Base-by-base conservation (phyloP, 129 eudicot genomes). In the Lonicera japonica region DNA sequence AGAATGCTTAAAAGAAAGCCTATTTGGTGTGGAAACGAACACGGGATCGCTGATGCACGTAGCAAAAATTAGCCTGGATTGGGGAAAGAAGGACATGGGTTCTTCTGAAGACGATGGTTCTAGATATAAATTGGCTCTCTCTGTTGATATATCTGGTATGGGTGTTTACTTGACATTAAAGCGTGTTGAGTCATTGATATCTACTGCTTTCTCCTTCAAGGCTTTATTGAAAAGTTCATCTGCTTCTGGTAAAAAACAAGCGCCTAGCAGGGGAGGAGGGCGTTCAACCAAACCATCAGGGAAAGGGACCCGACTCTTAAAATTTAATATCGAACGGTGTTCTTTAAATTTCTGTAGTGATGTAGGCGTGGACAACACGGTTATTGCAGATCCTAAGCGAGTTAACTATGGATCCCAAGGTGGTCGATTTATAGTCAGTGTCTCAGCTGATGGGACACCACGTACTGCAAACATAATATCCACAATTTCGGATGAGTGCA, bases 391-490 rank as follows among this genome's bases (percentile, higher is more conserved):
- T 64, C 95, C 96, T n/a, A 92, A 92, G 70, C 78, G 84, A 54
- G 95, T 85, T 50, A 92, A 87, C 74, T 92, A 85, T 63, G 99
- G 99, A 68, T 82, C 99, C 29, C 99, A 92, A 80, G 99, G 96
- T 64, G 99, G 99, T 51, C 82, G 89, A 53, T 76, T 87, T 63
- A 45, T 79, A 56, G 59, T 92, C 60, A 82, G 76, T 67, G 80
- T 60, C 16, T 87, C 84, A 68, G 75, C 85, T 60, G 99, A 92
- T 68, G 96, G 99, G 69, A 80, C 84, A 17, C 80, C 73, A 54
- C 94, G 96, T 11, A 80, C 91, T 68, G 95, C 99, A 76, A 68
- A 75, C 64, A 79, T 92, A 48, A 74, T 73, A 69, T 68, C 96
- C 56, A 88, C 96, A 1, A 38, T 68, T 70, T 77, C 86, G 18